Percentiles rank a stretch among this genome's conserved stretches.
Conservation (phyloP, 116 monocot genomes). For the Iris pallida region DNA sequence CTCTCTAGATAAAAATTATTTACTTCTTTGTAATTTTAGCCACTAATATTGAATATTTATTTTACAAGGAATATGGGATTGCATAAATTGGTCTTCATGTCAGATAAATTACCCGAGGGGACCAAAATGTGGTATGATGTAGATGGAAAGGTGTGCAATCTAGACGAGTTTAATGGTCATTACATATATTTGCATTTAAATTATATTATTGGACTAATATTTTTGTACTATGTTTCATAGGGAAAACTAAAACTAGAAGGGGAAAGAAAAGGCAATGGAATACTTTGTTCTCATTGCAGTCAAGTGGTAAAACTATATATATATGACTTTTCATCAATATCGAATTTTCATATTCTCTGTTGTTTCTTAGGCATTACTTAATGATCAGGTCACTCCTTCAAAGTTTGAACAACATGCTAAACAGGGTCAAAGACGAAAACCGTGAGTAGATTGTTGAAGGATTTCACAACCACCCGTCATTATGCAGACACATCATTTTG, state of each 20-base stretch:
- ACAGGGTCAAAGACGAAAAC: no score
- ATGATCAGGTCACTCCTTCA: no score
- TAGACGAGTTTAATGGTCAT: not conserved
- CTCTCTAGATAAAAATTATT: not conserved
- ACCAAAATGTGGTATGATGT: constrained; percentile 37
- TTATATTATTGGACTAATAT: not conserved
- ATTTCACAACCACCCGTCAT: no score
- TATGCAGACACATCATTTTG: no score
- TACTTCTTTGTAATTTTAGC: not conserved
- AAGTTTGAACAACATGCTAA: no score
- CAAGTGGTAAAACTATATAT: constrained; percentile 22
- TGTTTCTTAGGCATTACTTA: no score
- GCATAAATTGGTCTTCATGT: constrained; percentile 44
- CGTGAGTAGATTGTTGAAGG: no score
- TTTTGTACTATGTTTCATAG: not conserved
- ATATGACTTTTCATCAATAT: not conserved
- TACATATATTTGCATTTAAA: not conserved
- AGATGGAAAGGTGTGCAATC: constrained; percentile 30
- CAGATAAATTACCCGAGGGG: constrained; percentile 31
- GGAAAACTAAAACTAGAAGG: constrained; percentile 36
- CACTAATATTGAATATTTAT: not conserved
- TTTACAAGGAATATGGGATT: constrained; percentile 39
- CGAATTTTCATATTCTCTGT: no score
- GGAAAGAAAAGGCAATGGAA: constrained; percentile 43
- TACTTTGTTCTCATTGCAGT: constrained; percentile 38